A percentile compares a stretch with the other conserved stretches of the same genome.
Conservation (phyloP, 306 rosid species). For the Abrus pulchellus region DNA sequence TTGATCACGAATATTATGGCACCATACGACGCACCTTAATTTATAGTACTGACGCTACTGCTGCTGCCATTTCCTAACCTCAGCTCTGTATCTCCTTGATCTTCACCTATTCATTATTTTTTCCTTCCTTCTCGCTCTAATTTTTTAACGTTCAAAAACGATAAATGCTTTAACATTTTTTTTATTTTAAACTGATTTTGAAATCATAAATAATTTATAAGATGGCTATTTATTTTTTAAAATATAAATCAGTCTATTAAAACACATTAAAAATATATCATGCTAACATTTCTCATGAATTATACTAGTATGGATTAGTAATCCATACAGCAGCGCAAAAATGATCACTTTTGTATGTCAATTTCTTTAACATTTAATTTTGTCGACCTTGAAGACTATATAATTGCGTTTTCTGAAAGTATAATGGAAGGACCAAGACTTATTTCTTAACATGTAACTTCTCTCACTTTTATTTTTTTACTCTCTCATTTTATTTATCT, state of each 20-base stretch:
- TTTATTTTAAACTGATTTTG: no score
- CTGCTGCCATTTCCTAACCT: constrained; percentile 37
- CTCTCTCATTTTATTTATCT: not conserved
- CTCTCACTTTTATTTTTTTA: no score
- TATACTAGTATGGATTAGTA: no score
- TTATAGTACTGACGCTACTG: constrained; percentile 33
- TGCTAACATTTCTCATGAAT: no score
- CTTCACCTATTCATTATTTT: constrained; percentile 42
- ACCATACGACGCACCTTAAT: constrained; percentile 36
- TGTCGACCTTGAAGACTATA: not conserved
- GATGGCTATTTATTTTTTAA: no score
- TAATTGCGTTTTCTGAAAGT: not conserved
- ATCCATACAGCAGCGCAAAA: no score
- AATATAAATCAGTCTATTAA: no score
- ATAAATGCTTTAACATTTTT: not conserved
- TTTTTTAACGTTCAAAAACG: constrained; percentile 31
- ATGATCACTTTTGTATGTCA: not conserved
- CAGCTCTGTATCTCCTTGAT: constrained; percentile 42
- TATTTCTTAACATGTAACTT: no score
- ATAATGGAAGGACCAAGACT: no score
- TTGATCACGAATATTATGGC: constrained; percentile 9
- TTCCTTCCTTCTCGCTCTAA: constrained; percentile 31
- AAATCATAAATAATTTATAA: no score
- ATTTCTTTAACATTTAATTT: no score
- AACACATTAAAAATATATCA: no score